Evolutionary conservation across 768 basidiomycete species (phyloP).

Genomic region (Mycena polygramma): DNA sequence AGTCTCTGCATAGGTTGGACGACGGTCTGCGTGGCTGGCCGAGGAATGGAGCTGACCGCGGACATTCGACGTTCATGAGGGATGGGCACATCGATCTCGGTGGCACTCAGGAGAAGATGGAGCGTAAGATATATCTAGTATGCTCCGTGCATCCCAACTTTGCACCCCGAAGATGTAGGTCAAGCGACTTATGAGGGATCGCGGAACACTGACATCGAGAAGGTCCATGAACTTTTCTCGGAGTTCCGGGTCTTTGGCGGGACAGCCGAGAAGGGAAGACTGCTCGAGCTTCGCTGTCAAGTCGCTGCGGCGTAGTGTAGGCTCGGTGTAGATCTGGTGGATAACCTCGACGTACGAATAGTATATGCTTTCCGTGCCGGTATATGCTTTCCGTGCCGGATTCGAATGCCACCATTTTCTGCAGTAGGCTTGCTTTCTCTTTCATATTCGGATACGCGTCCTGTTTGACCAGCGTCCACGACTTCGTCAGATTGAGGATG

Average conservation of each 20-base stretch:
- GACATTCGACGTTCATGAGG: conserved; percentile 57
- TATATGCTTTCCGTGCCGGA: conserved; percentile 83
- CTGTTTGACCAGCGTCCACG: conserved; percentile 90
- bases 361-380: too few relatives aligned
- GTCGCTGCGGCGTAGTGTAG: conserved; percentile 88
- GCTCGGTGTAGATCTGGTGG: conserved; percentile 94
- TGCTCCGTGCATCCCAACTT: conserved; percentile 94
- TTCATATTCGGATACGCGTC: conserved; percentile 94
- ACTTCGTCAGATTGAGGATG: conserved; percentile 86
- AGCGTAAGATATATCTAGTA: conserved; percentile 94
- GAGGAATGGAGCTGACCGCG: conserved; percentile 49
- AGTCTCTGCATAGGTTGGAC: conserved; percentile 87
- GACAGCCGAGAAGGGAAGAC: conserved; percentile 92
- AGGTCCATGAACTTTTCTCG: conserved; percentile 91
- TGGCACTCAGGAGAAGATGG: conserved; percentile 84
- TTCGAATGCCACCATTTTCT: conserved; percentile 91
- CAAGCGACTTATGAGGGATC: conserved; percentile 83
- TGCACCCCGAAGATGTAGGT: conserved; percentile 94
- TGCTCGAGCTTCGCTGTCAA: conserved; percentile 93
- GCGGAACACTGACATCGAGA: conserved; percentile 89
- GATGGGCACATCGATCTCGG: conserved; percentile 57
- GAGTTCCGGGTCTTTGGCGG: conserved; percentile 81
- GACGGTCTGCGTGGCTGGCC: conserved; percentile 65
- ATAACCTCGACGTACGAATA: conserved; percentile 90
- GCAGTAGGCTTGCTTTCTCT: conserved; percentile 91